Evolutionary conservation across 83 land plant species (phyloP).

Genomic region (Thuja plicata): DNA sequence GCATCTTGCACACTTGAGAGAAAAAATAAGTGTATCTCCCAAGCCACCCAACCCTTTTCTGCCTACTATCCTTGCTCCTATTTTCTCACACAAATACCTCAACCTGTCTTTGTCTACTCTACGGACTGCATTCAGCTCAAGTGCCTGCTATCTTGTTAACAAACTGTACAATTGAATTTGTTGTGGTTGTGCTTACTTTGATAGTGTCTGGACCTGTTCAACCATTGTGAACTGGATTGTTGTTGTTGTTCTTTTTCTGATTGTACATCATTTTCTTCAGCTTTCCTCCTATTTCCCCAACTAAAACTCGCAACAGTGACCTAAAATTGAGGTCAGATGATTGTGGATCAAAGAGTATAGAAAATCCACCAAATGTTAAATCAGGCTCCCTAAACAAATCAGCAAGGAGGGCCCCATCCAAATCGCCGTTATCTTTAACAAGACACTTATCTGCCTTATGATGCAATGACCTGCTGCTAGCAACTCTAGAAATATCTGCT

Average conservation of each 20-base stretch:
- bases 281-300: slow-evolving; percentile 37
- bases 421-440: slow-evolving; percentile 34
- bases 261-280: slow-evolving; percentile 17
- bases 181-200: slow-evolving; percentile 18
- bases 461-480: slow-evolving; percentile 25
- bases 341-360: slow-evolving; percentile 67
- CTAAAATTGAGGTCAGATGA: slow-evolving; percentile 38
- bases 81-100: slow-evolving; percentile 44
- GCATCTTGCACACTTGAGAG: slow-evolving; percentile 42
- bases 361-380: slow-evolving; percentile 64
- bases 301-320: slow-evolving; percentile 48
- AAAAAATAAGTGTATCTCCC: slow-evolving; percentile 58
- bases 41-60: slow-evolving; percentile 61
- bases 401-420: slow-evolving; percentile 30
- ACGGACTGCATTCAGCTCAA: slow-evolving; percentile 47
- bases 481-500: slow-evolving; percentile 69
- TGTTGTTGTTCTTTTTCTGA: slow-evolving; percentile 5
- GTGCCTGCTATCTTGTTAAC: slow-evolving; percentile 60
- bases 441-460: slow-evolving; percentile 19
- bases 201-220: slow-evolving; percentile 17
- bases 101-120: slow-evolving; percentile 65
- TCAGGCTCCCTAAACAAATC: slow-evolving; percentile 72
- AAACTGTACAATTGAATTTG: slow-evolving; percentile 59
- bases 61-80: slow-evolving; percentile 74
- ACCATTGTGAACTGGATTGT: background rate